Base-by-base conservation (phyloP, 805 yeast genomes). In the Wickerhamomyces chambardii region DNA sequence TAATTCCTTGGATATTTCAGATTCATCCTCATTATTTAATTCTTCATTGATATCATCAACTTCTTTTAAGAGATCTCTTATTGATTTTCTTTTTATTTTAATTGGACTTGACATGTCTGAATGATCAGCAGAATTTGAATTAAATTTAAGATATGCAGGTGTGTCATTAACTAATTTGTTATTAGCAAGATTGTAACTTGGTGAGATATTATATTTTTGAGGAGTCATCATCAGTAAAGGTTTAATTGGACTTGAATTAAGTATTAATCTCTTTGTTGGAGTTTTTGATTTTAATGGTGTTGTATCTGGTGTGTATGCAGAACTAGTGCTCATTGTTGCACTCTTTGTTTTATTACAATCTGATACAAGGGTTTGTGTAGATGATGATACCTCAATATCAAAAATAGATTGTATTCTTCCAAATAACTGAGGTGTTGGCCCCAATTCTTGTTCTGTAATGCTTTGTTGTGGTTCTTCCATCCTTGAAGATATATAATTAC, bases 341-440 rank as follows among this genome's bases (percentile, higher is more conserved):
- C n/a, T n/a, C n/a, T n/a, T n/a, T n/a, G n/a, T n/a, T n/a, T n/a
- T n/a, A n/a, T n/a, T n/a, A n/a, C n/a, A n/a, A n/a, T n/a, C n/a
- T n/a, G n/a, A 8, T 42, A 41, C 10, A 45, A 19, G 10, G 10
- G 22, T 19, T 19, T 19, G 4, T 19, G 7, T 19, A n/a, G n/a
- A n/a, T n/a, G 7, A 2, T 19, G 22, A 12, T 14, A 24, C 12
- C 12, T 24, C n/a, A 24, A 24, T 24, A 41, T 84, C 95, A 49
- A 85, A 79, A 4, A 85, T 64, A 15, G 92, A 77, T 25, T 83
- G 53, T 0, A 84, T 83, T 36, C 80, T 70, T 0, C 95, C 95
- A 41, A 78, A 68, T 9, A 84, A 68, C 46, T 85, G 95, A 0
- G 95, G 95, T 0, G 95, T 85, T 1, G 95, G 95, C 0, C 95